A percentile compares a stretch with the other conserved stretches of the same genome.
These are phyloP conservation scores for Monosporascus sp. DNA, from an alignment of 2,329 filamentous ascomycete species.

Conservation along the genomic window DNA sequence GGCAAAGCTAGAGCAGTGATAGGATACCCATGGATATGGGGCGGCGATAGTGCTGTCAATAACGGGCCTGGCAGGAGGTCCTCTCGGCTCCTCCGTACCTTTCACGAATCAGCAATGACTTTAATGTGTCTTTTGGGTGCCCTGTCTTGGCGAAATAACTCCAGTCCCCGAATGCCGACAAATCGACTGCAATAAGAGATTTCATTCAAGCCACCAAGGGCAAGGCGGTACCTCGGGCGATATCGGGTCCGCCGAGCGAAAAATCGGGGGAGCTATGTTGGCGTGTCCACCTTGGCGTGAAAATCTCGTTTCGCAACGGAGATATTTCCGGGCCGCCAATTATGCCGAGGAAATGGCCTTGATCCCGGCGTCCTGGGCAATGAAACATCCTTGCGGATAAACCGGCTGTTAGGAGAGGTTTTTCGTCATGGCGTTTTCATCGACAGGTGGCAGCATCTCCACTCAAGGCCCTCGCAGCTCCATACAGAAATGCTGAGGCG, in stretches of 20 bases:
- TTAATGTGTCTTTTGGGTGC: no score
- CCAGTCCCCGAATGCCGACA: background rate
- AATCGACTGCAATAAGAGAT: slow-evolving; percentile 9
- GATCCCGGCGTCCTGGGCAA: no score
- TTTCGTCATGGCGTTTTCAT: no score
- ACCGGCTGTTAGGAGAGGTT: no score
- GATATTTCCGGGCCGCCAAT: background rate
- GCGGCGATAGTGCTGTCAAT: background rate
- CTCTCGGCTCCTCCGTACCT: background rate
- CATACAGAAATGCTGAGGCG: no score
- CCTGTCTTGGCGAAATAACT: background rate
- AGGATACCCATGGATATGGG: background rate
- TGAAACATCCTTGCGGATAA: no score
- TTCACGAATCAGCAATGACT: no score
- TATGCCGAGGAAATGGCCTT: background rate
- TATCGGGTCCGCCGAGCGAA: slow-evolving; percentile 15
- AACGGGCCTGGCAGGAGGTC: background rate
- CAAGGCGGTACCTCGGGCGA: slow-evolving; percentile 14
- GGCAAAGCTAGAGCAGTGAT: background rate
- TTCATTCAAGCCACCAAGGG: background rate
- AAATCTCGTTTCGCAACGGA: background rate
- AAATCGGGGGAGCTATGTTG: slow-evolving; percentile 7
- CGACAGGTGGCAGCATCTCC: no score
- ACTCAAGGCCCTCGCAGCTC: no score
- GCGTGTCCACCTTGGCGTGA: background rate